A percentile compares a stretch with the other conserved stretches of the same genome.
These are phyloP conservation scores for Ceratocystis ficicola DNA, from an alignment of 2,329 filamentous ascomycete species.

Conservation along the genomic window DNA sequence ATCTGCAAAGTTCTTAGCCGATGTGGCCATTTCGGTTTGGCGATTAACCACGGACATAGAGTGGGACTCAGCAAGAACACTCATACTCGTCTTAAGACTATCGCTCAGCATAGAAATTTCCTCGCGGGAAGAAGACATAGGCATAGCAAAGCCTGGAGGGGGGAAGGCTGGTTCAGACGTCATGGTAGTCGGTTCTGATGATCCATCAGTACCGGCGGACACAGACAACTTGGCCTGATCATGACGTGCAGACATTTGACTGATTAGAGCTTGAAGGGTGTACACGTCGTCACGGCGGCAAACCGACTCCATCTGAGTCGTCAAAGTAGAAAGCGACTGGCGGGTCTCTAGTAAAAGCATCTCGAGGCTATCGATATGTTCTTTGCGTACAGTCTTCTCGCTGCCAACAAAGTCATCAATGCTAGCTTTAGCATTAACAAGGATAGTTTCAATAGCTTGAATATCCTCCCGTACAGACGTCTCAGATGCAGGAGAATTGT, in stretches of 20 bases:
- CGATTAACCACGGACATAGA: constrained; percentile 72
- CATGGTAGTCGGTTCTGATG: not conserved
- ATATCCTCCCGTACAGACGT: constrained; percentile 57
- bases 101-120: constrained; percentile 21
- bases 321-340: constrained; percentile 55
- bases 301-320: constrained; percentile 54
- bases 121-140: constrained; percentile 15
- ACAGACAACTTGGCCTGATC: constrained; percentile 57
- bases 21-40: constrained; percentile 67
- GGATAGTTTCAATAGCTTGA: constrained; percentile 77
- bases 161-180: constrained; percentile 7
- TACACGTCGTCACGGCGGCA: constrained; percentile 69
- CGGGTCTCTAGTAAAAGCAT: constrained; percentile 57
- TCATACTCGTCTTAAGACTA: constrained; percentile 22
- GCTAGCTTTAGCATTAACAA: constrained; percentile 78
- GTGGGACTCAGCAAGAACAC: constrained; percentile 54
- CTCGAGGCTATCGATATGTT: constrained; percentile 56
- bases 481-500: constrained; percentile 22
- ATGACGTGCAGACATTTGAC: constrained; percentile 61
- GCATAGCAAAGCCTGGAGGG: constrained; percentile 16
- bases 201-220: not conserved
- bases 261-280: constrained; percentile 63
- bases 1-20: constrained; percentile 66
- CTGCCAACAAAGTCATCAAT: constrained; percentile 69
- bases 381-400: constrained; percentile 56